Evolutionary conservation across 2,329 filamentous ascomycete genomes (phyloP).

Genomic region (Diplodia mutila): DNA sequence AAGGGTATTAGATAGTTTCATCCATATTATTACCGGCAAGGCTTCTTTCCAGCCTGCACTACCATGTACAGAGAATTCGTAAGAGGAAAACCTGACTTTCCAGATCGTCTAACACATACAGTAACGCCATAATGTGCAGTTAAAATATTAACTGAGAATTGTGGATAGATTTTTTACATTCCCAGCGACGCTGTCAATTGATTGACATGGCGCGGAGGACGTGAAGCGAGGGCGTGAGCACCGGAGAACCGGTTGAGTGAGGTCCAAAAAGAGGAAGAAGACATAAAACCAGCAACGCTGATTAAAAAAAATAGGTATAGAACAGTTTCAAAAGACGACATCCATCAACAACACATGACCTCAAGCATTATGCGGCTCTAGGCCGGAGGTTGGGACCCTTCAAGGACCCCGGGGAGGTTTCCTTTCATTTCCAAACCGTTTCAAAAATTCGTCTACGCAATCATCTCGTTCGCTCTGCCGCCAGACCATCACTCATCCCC

Average conservation of each 20-base stretch:
- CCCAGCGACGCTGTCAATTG: not conserved
- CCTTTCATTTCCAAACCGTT: constrained; percentile 10
- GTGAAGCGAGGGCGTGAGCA: not conserved
- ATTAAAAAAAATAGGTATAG: constrained; percentile 17
- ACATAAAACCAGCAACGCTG: constrained; percentile 18
- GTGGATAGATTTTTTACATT: not conserved
- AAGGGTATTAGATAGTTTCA: not conserved
- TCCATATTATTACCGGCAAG: not conserved
- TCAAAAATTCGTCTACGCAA: constrained; percentile 13
- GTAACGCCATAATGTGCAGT: constrained; percentile 7
- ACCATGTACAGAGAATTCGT: not conserved
- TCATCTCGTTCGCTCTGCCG: constrained; percentile 4
- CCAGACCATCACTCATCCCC: not conserved
- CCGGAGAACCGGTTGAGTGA: not conserved
- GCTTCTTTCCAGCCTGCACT: not conserved
- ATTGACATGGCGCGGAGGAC: not conserved
- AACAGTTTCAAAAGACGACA: constrained; percentile 9
- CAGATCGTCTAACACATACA: constrained; percentile 18
- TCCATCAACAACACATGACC: constrained; percentile 14
- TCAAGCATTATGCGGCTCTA: constrained; percentile 2
- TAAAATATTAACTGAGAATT: constrained; percentile 4
- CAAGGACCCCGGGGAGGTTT: constrained; percentile 5
- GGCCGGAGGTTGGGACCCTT: constrained; percentile 4
- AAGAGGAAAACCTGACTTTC: not conserved
- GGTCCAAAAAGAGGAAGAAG: not conserved